phyloP scores from a whole-genome alignment of 2,329 filamentous ascomycete species.

The Aspergillus chevalieri region DNA sequence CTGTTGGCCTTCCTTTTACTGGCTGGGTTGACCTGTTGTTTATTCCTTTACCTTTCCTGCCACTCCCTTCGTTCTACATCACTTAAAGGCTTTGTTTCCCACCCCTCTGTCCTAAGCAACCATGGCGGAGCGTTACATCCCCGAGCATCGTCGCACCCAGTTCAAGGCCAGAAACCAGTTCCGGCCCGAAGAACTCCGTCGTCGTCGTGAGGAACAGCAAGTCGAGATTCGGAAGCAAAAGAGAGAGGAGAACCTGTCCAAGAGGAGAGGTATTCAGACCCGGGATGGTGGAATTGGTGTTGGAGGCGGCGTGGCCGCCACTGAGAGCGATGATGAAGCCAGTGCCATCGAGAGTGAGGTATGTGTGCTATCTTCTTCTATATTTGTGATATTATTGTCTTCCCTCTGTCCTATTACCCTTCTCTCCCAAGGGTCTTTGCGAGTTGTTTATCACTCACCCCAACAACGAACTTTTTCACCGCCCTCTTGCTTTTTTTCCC shows the following conservation, averaged over 20 bases:
- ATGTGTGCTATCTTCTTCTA: slow-evolving; percentile 39
- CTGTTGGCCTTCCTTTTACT: not conserved
- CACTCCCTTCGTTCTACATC: slow-evolving; percentile 10
- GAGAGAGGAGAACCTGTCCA: slow-evolving; percentile 97
- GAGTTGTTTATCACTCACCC: slow-evolving; percentile 21
- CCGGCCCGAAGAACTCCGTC: slow-evolving; percentile 97
- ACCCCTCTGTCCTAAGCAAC: slow-evolving; percentile 31
- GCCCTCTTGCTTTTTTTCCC: slow-evolving; percentile 26
- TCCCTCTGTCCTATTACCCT: slow-evolving; percentile 1
- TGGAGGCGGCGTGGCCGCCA: slow-evolving; percentile 64
- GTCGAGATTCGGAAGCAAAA: slow-evolving; percentile 98
- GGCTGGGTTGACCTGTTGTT: slow-evolving; percentile 5
- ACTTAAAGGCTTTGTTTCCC: slow-evolving; percentile 11
- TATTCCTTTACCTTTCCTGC: slow-evolving; percentile 14
- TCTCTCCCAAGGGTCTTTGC: slow-evolving; percentile 7
- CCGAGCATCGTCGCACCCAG: slow-evolving; percentile 96
- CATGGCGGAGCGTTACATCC: slow-evolving; percentile 99
- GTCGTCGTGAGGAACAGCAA: slow-evolving; percentile 97
- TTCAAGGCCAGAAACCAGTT: slow-evolving; percentile 99
- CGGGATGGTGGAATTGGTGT: slow-evolving; percentile 59
- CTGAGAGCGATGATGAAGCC: slow-evolving; percentile 96
- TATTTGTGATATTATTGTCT: slow-evolving; percentile 1
- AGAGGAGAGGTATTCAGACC: slow-evolving; percentile 87
- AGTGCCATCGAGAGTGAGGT: slow-evolving; percentile 95
- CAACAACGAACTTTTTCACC: slow-evolving; percentile 28